These are phyloP conservation scores for Oldenlandia corymbosa DNA, from an alignment of 257 asterid species.

Conservation along the genomic window DNA sequence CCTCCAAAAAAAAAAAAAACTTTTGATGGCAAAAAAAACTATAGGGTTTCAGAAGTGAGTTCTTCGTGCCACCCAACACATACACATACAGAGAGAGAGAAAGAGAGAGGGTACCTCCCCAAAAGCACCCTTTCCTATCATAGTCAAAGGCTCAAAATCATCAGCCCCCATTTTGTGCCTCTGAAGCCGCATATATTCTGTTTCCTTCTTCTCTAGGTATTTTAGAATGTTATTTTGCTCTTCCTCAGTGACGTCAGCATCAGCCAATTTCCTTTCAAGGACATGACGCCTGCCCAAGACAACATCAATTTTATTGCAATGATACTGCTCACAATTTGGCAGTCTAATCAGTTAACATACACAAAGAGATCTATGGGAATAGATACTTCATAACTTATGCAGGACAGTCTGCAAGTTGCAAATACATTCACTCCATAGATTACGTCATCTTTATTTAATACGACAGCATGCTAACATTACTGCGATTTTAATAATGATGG, in stretches of 20 bases:
- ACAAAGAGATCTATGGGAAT: not conserved
- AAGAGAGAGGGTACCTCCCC: constrained; percentile 66
- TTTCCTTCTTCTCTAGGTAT: constrained; percentile 86
- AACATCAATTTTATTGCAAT: constrained; percentile 1
- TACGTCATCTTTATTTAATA: too few species aligned
- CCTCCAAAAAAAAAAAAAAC: not conserved
- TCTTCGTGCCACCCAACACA: not conserved
- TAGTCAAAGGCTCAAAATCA: constrained; percentile 90
- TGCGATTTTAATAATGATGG: not conserved
- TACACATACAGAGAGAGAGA: too few species aligned
- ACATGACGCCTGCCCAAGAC: constrained; percentile 53
- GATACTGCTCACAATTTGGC: not conserved
- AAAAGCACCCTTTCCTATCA: constrained; percentile 97
- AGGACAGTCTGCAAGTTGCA: not conserved
- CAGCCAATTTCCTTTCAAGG: constrained; percentile 88
- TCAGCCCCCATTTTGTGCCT: constrained; percentile 99
- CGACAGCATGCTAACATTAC: not conserved
- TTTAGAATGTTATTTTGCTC: constrained; percentile 78
- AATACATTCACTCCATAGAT: not conserved
- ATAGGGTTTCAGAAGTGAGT: too few species aligned
- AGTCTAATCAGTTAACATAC: not conserved
- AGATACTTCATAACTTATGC: not conserved
- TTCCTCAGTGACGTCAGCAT: constrained; percentile 86
- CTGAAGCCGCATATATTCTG: constrained; percentile 93
- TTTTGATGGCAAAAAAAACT: not conserved